Conservation (phyloP, 176 grass and related monocot genomes). For the Thinopyrum elongatum region DNA sequence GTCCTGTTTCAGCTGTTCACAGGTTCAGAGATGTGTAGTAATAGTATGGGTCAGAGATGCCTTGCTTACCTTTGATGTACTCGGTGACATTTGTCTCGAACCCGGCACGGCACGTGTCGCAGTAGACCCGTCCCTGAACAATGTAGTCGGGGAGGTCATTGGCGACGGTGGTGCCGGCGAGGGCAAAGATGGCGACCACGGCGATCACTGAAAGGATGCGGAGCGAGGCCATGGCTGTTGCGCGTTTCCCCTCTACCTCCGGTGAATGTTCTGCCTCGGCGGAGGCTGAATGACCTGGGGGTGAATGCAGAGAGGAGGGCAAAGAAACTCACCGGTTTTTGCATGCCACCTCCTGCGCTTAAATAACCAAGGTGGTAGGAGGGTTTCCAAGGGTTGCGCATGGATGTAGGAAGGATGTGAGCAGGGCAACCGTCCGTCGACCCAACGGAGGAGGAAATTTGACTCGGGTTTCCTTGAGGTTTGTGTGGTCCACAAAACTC, state of each 20-base stretch:
- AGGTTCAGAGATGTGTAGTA: background rate
- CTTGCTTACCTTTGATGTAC: slow-evolving; percentile 57
- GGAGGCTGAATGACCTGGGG: background rate
- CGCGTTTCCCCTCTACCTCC: slow-evolving; percentile 24
- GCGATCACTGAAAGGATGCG: slow-evolving; percentile 25
- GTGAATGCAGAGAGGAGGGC: slow-evolving; percentile 26
- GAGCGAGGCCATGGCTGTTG: slow-evolving; percentile 54
- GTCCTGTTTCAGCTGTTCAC: background rate
- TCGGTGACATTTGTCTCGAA: slow-evolving; percentile 70
- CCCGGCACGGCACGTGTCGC: slow-evolving; percentile 83
- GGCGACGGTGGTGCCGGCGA: slow-evolving; percentile 15
- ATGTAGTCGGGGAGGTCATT: slow-evolving; percentile 28
- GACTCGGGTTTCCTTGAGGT: background rate
- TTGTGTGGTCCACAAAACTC: background rate
- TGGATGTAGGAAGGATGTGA: background rate
- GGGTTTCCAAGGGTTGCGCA: slow-evolving; percentile 20
- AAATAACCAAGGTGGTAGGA: background rate
- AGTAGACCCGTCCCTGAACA: slow-evolving; percentile 77
- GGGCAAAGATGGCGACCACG: slow-evolving; percentile 32
- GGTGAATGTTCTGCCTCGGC: background rate
- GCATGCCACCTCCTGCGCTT: background rate
- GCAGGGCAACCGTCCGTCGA: background rate
- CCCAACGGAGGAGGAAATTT: background rate
- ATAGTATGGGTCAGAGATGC: background rate
- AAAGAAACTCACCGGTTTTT: slow-evolving; percentile 22